A percentile compares a stretch with the other conserved stretches of the same genome.
phyloP scores from a whole-genome alignment of 495 filamentous ascomycete genomes.

The Margaritispora aquatica region DNA sequence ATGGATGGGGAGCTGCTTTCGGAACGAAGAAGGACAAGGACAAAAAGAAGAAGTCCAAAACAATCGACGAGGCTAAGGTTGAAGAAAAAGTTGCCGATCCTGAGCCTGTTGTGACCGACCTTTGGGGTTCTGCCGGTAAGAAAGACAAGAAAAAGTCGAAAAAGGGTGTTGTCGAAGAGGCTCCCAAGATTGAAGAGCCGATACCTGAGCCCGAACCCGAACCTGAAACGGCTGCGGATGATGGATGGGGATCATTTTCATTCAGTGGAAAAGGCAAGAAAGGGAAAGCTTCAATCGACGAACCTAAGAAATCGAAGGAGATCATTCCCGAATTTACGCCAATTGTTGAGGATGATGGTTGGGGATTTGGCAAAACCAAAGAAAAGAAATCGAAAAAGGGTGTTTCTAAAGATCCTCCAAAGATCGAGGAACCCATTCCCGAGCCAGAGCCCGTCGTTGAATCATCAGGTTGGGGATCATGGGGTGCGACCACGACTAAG shows the following conservation, averaged over 20 bases:
- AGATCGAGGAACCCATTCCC: conserved; percentile 17
- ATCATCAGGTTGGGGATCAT: background rate
- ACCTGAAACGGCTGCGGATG: conserved; percentile 17
- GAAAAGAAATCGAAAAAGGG: conserved; percentile 26
- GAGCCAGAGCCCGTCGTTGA: conserved; percentile 7
- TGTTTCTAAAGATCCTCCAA: conserved; percentile 17
- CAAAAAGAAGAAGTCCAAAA: no score
- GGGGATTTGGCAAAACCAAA: conserved; percentile 32
- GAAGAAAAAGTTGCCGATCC: conserved; percentile 8
- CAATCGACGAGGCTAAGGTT: no score
- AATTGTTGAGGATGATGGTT: conserved; percentile 27
- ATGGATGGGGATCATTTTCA: conserved; percentile 31
- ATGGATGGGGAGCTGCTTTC: no score
- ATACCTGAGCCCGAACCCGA: conserved; percentile 23
- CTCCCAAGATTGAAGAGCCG: conserved; percentile 23
- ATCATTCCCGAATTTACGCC: conserved; percentile 30
- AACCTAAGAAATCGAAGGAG: background rate
- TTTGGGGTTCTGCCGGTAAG: conserved; percentile 30
- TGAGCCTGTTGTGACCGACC: no score
- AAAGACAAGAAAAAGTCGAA: conserved; percentile 26
- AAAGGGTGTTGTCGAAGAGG: conserved; percentile 16
- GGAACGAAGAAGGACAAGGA: no score
- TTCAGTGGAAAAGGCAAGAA: conserved; percentile 27
- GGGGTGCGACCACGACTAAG: background rate
- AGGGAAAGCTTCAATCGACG: conserved; percentile 15